These are phyloP conservation scores for Paramecium sexaurelia DNA, from an alignment of 73 alveolate species.

Conservation along the genomic window DNA sequence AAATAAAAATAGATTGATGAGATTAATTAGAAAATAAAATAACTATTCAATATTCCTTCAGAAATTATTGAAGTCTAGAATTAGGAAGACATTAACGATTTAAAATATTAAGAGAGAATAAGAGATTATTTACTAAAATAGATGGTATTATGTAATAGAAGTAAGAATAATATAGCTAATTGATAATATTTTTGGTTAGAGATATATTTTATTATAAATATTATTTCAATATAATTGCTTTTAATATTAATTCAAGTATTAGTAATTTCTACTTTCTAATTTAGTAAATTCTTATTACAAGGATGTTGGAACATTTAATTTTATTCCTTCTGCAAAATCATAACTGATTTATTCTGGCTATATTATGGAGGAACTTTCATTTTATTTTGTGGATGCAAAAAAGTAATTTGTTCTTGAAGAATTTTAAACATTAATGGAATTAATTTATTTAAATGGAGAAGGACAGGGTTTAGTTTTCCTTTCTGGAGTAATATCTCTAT, in stretches of 20 bases:
- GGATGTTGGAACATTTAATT: background rate
- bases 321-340: background rate
- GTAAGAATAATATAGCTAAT: too few relatives aligned
- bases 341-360: background rate
- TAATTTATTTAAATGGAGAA: slow-evolving; percentile 24
- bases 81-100: background rate
- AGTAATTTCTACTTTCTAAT: background rate
- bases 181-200: too few relatives aligned
- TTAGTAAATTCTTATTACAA: background rate
- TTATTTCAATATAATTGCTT: background rate
- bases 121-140: background rate
- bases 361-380: background rate
- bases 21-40: background rate
- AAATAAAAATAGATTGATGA: background rate
- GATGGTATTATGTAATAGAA: too few relatives aligned
- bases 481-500: slow-evolving; percentile 21
- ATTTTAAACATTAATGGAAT: background rate
- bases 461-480: slow-evolving; percentile 32
- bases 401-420: background rate
- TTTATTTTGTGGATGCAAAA: background rate
- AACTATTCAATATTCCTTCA: background rate
- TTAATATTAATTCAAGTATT: background rate
- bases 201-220: too few relatives aligned
- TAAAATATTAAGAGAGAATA: background rate
- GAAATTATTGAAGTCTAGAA: background rate